Base-by-base conservation (phyloP, 2,329 filamentous ascomycete genomes). In the Hymenoscyphus scutula region DNA sequence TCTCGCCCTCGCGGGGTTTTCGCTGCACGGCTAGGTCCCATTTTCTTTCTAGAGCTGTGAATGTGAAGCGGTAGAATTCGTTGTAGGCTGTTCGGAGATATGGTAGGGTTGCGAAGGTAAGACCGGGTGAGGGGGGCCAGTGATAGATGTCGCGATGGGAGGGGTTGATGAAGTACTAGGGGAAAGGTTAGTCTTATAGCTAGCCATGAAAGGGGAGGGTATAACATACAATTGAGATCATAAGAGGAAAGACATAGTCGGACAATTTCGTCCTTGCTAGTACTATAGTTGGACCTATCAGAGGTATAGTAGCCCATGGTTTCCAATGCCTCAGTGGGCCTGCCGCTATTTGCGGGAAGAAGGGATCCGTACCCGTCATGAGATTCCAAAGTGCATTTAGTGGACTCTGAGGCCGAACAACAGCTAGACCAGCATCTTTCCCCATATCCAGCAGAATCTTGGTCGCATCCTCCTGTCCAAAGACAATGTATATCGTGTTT, bases 201-300 rank as follows among this genome's bases (percentile, higher is more conserved):
- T 37, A 25, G 7, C 8, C 30, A 8, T 11, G 34, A 58, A 48
- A 10, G n/a, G 30, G 30, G n/a, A 25, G 45, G 25, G 25, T 38
- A 3, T 38, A 17, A 64, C 71, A 65, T 70, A 74, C 73, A 45
- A 68, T 61, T 34, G 77, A 72, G 30, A 77, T 71, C 7, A 76
- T 62, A 17, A 77, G 57, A 1, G 75, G 64, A 60, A 73, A 73
- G 3, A 66, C 59, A 51, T 64, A 64, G 56, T 91, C 88, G 32
- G 84, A 83, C 56, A 88, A 79, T 1, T 79, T 81, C 29, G 88
- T 86, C 37, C 89, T 80, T 23, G 88, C 88, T n/a, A 89, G 80
- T 11, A 92, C 80, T 8, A 93, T 79, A 1, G 85, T 80, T 11
- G 89, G 80, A 0, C 86, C 88, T 62, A 93, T 89, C 6, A 90